Evolutionary conservation across 1,139 yeast genomes (phyloP), one percentile per base, ranked within the genome.

Genomic region (Lodderomyces parapsilosis): DNA sequence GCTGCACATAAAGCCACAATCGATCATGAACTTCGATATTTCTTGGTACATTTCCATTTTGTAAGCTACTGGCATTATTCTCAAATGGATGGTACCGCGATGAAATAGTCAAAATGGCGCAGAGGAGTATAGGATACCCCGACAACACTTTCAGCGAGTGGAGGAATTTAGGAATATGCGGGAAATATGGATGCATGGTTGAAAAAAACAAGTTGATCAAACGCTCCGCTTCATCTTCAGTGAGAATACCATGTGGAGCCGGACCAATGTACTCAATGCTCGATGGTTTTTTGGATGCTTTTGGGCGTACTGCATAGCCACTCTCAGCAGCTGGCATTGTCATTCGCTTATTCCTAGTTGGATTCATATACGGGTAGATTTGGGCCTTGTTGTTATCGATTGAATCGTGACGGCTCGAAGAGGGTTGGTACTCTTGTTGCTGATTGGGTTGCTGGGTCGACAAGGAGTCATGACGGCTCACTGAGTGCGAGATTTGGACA

Each of bases 161-260:
- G 37, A 90, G 60, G 49, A 83, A 87, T 28, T 74, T 69, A 1
- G 96, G 96, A 30, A 91, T 76, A 56, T 83, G 87, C 1, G 97
- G 97, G 63, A 86, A 90, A 59, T 82, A 91, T 1, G 96, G 96
- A 59, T 88, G 95, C 81, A 91, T 77, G 3, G 89, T 80, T 8
- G 80, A 64, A 59, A 88, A 88, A 60, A 87, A 91, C 42, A 83
- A 67, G 38, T 76, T 69, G 24, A 89, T 78, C 28, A 88, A 65
- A 41, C 68, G 63, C 43, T 74, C 76, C 0, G 96, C 94, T 56
- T 88, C 96, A 0, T 57, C 63, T 51, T 80, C 90, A 0, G 86
- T 71, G 14, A 90, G 58, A 40, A 86, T 71, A n/a, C 81, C 81
- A 32, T 68, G 58, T n/a, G 68, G 67, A 0, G 66, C 66, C 10